These are phyloP conservation scores for Cardamine chenopodiifolia DNA, from an alignment of 345 rosid species.

Conservation along the genomic window DNA sequence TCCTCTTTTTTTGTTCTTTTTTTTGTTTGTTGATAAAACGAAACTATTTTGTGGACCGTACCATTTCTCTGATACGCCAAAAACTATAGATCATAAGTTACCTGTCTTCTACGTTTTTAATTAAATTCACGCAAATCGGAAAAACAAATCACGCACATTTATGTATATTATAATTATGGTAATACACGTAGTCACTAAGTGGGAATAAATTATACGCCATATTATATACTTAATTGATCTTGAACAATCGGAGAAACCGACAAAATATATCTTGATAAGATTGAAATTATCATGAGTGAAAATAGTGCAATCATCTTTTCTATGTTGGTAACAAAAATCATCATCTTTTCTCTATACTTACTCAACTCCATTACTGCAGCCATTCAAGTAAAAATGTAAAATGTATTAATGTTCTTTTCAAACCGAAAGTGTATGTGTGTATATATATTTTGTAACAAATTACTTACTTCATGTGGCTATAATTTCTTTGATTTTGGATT, in stretches of 20 bases:
- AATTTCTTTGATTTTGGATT: constrained; percentile 32
- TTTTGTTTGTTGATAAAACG: neutral
- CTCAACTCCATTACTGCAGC: neutral
- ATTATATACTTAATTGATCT: neutral
- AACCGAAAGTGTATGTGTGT: neutral
- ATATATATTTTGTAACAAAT: neutral
- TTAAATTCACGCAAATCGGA: neutral
- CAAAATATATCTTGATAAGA: neutral
- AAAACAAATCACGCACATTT: neutral
- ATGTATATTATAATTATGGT: neutral
- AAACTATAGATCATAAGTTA: constrained; percentile 12
- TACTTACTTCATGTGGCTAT: constrained; percentile 24
- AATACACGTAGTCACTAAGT: neutral
- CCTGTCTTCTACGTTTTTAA: constrained; percentile 32
- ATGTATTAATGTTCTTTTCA: neutral
- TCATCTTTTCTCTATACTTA: neutral
- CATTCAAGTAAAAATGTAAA: neutral
- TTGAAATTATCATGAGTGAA: neutral
- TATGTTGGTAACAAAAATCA: neutral
- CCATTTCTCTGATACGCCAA: constrained; percentile 34
- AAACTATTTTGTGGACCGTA: constrained; percentile 39
- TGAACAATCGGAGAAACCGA: neutral
- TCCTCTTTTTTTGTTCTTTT: neutral
- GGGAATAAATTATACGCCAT: neutral
- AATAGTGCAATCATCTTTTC: neutral